Percentiles rank a stretch among this genome's conserved stretches.
phyloP scores from a whole-genome alignment of 2,329 filamentous ascomycete species.

The Colletotrichum melonis region DNA sequence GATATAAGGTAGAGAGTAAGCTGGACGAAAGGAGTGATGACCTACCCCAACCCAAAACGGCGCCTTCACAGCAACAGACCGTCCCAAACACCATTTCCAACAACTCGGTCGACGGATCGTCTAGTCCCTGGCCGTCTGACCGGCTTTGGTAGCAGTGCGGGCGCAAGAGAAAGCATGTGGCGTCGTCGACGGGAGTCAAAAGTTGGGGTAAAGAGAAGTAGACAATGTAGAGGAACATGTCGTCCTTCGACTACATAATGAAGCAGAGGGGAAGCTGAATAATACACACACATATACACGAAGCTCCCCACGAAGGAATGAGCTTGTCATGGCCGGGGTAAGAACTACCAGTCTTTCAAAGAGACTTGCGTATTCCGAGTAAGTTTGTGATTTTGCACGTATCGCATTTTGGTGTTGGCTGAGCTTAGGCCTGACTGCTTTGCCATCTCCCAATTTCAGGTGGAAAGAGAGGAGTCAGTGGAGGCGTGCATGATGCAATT shows the following conservation, averaged over 20 bases:
- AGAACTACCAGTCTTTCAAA: neutral
- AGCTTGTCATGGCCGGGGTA: neutral
- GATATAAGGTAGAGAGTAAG: neutral
- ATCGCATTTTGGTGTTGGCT: neutral
- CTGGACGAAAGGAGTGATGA: neutral
- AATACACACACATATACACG: neutral
- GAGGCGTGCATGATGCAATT: constrained; percentile 1
- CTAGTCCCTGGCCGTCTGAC: constrained; percentile 7
- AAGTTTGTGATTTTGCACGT: neutral
- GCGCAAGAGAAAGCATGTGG: constrained; percentile 2
- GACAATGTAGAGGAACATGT: constrained; percentile 19
- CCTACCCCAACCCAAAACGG: neutral
- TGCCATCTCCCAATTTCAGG: neutral
- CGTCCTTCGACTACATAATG: neutral
- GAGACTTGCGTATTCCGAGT: neutral
- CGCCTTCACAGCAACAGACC: neutral
- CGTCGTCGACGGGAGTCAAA: neutral
- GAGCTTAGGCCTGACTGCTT: neutral
- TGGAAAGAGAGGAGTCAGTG: neutral
- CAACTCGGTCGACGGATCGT: neutral
- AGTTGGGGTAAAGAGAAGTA: constrained; percentile 7
- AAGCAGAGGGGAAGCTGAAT: neutral
- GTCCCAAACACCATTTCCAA: neutral
- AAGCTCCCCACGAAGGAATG: constrained; percentile 7
- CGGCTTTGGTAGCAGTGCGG: constrained; percentile 9